These are phyloP conservation scores for Yarrowia divulgata DNA, from an alignment of 805 yeast genomes.

Conservation along the genomic window DNA sequence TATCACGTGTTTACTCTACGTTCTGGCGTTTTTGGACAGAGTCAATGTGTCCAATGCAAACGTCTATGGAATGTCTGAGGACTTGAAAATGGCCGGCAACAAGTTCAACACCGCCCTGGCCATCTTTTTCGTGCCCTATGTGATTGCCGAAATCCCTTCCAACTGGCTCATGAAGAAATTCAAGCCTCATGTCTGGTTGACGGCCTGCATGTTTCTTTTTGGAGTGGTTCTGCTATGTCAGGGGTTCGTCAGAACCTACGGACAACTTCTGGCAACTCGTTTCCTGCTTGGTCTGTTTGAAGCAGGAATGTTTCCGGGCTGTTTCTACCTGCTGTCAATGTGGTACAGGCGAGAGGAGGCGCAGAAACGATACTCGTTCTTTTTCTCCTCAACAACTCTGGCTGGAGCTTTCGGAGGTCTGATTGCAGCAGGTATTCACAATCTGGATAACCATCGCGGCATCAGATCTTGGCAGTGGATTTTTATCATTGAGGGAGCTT, in stretches of 20 bases:
- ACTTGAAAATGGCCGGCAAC: slow-evolving; percentile 61
- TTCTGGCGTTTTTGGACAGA: slow-evolving; percentile 79
- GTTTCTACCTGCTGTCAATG: slow-evolving; percentile 71
- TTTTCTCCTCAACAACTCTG: slow-evolving; percentile 72
- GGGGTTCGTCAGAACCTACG: slow-evolving; percentile 67
- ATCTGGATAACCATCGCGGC: slow-evolving; percentile 57
- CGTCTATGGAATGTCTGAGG: slow-evolving; percentile 68
- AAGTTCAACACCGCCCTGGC: slow-evolving; percentile 72
- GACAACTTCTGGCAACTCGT: slow-evolving; percentile 67
- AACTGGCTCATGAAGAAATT: slow-evolving; percentile 66
- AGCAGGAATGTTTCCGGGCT: slow-evolving; percentile 76
- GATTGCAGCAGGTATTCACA: slow-evolving; percentile 65
- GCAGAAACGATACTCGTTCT: slow-evolving; percentile 71
- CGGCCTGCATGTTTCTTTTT: slow-evolving; percentile 63
- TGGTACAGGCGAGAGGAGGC: slow-evolving; percentile 71
- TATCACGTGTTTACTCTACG: slow-evolving; percentile 73
- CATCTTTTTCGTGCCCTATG: slow-evolving; percentile 74
- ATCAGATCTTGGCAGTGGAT: slow-evolving; percentile 63
- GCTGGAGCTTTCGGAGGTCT: slow-evolving; percentile 83
- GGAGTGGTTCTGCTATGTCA: slow-evolving; percentile 70
- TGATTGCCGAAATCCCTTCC: slow-evolving; percentile 70
- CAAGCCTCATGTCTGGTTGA: slow-evolving; percentile 70
- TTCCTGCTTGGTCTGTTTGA: slow-evolving; percentile 72
- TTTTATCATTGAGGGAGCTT: slow-evolving; percentile 60
- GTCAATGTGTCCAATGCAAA: slow-evolving; percentile 84